phyloP scores from a whole-genome alignment of 176 grass and related monocot genomes.

The Paspalum vaginatum region DNA sequence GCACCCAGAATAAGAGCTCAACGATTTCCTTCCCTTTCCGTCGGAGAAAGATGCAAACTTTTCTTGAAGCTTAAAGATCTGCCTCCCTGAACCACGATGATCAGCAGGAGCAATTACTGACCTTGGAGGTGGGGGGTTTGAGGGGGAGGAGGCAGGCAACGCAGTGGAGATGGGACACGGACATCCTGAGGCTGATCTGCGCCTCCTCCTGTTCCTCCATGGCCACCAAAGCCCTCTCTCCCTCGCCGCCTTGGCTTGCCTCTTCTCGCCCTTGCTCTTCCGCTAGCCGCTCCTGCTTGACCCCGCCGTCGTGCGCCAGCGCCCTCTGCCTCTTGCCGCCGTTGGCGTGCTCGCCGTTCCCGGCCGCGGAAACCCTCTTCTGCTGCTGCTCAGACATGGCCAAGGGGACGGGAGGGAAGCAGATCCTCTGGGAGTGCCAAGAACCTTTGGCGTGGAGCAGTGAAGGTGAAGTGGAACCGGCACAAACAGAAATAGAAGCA shows the following conservation, averaged over 20 bases:
- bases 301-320: not conserved
- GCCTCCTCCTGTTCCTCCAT: conserved; percentile 24
- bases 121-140: not conserved
- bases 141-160: not conserved
- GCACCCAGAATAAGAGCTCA: too few species aligned
- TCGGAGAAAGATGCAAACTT: not conserved
- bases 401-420: too few species aligned
- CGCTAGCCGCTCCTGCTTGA: not conserved
- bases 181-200: not conserved
- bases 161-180: not conserved
- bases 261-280: not conserved
- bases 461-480: too few species aligned
- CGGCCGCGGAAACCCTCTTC: not conserved
- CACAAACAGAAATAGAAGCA: too few species aligned
- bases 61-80: too few species aligned
- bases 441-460: too few species aligned
- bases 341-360: not conserved
- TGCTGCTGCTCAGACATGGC: not conserved
- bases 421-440: too few species aligned
- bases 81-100: not conserved
- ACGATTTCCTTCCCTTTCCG: too few species aligned
- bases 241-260: not conserved
- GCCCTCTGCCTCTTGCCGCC: not conserved
- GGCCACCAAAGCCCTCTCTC: not conserved
- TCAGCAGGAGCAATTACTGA: not conserved